Conservation (phyloP, 176 grass and related monocot genomes). For the Avena sativa region DNA sequence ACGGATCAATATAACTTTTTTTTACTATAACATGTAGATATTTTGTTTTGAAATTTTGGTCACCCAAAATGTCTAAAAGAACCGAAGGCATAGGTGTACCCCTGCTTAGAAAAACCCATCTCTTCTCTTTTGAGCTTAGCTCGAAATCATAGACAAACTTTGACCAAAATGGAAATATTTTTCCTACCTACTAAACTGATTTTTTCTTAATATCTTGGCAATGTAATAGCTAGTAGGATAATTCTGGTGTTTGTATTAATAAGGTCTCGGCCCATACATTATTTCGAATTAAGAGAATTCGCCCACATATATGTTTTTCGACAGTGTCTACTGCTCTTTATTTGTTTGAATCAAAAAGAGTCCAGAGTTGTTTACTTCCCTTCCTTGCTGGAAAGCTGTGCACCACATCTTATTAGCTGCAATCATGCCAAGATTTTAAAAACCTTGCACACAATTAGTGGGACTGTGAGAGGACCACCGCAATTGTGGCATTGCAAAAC, state of each 20-base stretch:
- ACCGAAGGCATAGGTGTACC: no score
- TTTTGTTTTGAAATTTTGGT: no score
- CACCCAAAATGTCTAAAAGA: no score
- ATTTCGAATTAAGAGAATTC: no score
- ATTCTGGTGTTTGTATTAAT: not conserved
- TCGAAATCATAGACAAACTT: not conserved
- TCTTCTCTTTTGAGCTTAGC: not conserved
- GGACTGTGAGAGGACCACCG: conserved; percentile 35
- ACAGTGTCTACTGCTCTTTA: not conserved
- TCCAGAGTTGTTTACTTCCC: not conserved
- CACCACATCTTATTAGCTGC: conserved; percentile 35
- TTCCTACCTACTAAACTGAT: not conserved
- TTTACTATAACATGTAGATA: no score
- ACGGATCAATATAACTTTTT: no score
- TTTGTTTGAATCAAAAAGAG: not conserved
- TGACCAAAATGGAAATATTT: not conserved
- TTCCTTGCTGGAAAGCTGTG: conserved; percentile 48
- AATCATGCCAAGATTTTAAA: conserved; percentile 30
- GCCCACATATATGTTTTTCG: not conserved
- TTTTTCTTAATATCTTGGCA: not conserved
- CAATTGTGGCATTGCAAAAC: conserved; percentile 12
- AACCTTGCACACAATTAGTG: conserved; percentile 25
- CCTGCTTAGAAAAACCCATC: no score
- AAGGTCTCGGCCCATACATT: no score
- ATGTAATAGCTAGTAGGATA: not conserved